Evolutionary conservation across 148 eudicot genomes (phyloP).

Genomic region (Rhododendron williamsianum): DNA sequence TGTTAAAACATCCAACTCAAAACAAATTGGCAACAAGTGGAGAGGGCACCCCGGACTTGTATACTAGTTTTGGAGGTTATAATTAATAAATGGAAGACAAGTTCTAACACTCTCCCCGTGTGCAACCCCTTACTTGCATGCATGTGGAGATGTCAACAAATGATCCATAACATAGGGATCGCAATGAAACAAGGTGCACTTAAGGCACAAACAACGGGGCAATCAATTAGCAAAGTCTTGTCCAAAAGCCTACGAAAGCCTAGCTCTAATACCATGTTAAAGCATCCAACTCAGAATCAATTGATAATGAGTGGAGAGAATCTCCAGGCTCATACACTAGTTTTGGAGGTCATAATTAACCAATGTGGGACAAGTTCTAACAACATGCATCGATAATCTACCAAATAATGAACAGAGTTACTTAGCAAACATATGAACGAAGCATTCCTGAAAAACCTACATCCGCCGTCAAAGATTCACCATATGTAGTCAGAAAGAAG

Average conservation of each 20-base stretch:
- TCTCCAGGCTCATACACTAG: neutral
- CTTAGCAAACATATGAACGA: neutral
- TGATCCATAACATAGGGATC: neutral
- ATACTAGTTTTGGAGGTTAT: neutral
- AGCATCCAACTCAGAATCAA: neutral
- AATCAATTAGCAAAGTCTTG: neutral
- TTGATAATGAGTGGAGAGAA: neutral
- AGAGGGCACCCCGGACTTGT: neutral
- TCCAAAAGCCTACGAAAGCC: neutral
- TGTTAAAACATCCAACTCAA: neutral
- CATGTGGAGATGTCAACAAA: neutral
- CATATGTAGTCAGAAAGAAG: constrained; percentile 16
- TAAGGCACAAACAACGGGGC: neutral
- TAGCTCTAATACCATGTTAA: neutral
- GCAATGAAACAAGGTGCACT: neutral
- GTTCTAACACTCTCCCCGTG: neutral
- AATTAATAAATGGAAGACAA: neutral
- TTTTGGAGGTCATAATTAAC: neutral
- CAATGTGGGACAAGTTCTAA: neutral
- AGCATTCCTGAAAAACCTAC: neutral
- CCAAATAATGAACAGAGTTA: neutral
- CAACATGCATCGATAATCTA: neutral
- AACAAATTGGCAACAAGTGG: neutral
- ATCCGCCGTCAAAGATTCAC: neutral
- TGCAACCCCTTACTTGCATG: neutral